Evolutionary conservation across 169 alveolate species (phyloP).

Genomic region (Babesia gibsoni): DNA sequence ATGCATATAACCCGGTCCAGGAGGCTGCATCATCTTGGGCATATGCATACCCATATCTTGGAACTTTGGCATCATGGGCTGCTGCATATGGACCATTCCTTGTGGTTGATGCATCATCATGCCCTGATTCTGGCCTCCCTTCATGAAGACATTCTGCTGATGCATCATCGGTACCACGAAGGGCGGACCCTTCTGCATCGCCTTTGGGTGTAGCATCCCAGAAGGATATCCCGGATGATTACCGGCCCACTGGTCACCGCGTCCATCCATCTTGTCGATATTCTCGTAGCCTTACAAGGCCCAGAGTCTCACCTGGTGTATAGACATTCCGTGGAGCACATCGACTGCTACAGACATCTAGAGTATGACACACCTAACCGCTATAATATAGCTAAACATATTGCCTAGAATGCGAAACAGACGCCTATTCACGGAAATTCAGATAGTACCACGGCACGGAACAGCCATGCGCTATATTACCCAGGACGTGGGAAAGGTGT

Average conservation of each 20-base stretch:
- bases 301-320: too few relatives aligned
- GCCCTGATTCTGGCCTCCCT: neutral
- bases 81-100: constrained; percentile 12
- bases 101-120: constrained; percentile 12
- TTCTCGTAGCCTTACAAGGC: too few relatives aligned
- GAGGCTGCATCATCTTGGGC: constrained; percentile 21
- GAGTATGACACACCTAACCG: too few relatives aligned
- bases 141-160: constrained; percentile 8
- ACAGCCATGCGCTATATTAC: too few relatives aligned
- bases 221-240: neutral
- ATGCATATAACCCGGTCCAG: constrained; percentile 14
- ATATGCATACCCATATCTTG: neutral
- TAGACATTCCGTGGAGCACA: too few relatives aligned
- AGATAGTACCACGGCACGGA: too few relatives aligned
- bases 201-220: constrained; percentile 13
- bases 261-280: constrained; percentile 7
- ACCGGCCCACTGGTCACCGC: constrained; percentile 21
- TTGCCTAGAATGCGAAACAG: too few relatives aligned
- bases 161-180: constrained; percentile 25
- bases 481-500: too few relatives aligned
- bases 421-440: too few relatives aligned
- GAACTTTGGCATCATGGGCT: neutral
- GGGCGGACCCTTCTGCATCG: constrained; percentile 21
- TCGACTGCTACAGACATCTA: too few relatives aligned
- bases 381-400: too few relatives aligned